A percentile compares a stretch with the other conserved stretches of the same genome.
Evolutionary conservation across 306 rosid species (phyloP).

Genomic region (Lagenaria siceraria): DNA sequence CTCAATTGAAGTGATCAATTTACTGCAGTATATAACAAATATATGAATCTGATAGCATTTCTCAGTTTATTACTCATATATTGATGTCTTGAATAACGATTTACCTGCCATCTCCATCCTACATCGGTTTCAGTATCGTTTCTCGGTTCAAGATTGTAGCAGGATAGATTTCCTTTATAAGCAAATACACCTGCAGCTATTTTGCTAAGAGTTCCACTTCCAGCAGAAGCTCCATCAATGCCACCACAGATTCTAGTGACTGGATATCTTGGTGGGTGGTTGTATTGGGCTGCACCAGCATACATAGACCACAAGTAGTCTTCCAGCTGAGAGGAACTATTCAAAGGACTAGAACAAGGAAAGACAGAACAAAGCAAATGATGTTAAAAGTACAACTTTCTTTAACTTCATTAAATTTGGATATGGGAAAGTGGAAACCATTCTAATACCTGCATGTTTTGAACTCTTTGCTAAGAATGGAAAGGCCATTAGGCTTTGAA

Average conservation of each 20-base stretch:
- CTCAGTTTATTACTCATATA: not conserved
- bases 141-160: slow-evolving; percentile 25
- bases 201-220: slow-evolving; percentile 21
- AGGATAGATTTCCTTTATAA: slow-evolving; percentile 22
- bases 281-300: slow-evolving; percentile 40
- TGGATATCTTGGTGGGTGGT: slow-evolving; percentile 45
- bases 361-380: not conserved
- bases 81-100: not conserved
- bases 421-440: no score
- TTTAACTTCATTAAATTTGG: not conserved
- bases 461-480: slow-evolving; percentile 40
- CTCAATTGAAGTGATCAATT: not conserved
- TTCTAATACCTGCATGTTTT: slow-evolving; percentile 26
- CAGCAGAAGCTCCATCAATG: slow-evolving; percentile 34
- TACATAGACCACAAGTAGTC: slow-evolving; percentile 13
- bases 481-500: slow-evolving; percentile 34
- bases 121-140: slow-evolving; percentile 17
- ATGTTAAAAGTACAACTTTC: not conserved
- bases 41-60: not conserved
- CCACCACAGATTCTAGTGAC: slow-evolving; percentile 42
- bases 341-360: slow-evolving; percentile 28
- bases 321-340: slow-evolving; percentile 20
- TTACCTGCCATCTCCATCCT: slow-evolving; percentile 93
- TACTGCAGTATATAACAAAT: not conserved
- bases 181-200: slow-evolving; percentile 52